Percentiles rank a stretch among this genome's conserved stretches.
Evolutionary conservation across 2,329 filamentous ascomycete species (phyloP).

Genomic region (Verticillium isaacii): DNA sequence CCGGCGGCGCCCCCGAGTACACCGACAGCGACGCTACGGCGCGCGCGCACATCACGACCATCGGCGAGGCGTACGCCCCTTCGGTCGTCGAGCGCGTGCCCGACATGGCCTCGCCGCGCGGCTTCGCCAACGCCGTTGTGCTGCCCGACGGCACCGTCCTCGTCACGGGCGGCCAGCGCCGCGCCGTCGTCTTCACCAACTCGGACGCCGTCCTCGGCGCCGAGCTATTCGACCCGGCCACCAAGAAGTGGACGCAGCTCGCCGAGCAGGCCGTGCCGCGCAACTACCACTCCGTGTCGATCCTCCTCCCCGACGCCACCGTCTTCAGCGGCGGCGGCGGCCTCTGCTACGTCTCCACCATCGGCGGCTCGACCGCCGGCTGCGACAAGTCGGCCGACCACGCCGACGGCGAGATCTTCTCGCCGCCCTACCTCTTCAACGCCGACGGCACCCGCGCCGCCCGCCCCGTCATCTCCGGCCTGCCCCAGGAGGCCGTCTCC

Average conservation of each 20-base stretch:
- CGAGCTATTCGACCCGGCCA: constrained; percentile 40
- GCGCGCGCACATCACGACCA: constrained; percentile 44
- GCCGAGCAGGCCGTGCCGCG: constrained; percentile 33
- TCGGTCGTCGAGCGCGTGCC: constrained; percentile 20
- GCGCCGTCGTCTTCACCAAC: constrained; percentile 39
- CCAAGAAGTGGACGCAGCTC: constrained; percentile 31
- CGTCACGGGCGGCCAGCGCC: constrained; percentile 40
- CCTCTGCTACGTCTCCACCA: constrained; percentile 33
- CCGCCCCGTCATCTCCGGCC: constrained; percentile 35
- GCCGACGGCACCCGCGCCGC: constrained; percentile 30
- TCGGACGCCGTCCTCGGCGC: constrained; percentile 32
- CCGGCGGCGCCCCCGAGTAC: constrained; percentile 45
- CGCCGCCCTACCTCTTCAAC: constrained; percentile 50
- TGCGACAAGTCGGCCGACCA: constrained; percentile 42
- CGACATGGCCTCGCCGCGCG: constrained; percentile 29
- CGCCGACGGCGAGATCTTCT: constrained; percentile 49
- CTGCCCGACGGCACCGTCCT: constrained; percentile 44
- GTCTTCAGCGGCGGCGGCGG: constrained; percentile 49
- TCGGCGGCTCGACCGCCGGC: constrained; percentile 18
- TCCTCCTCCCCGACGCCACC: constrained; percentile 45
- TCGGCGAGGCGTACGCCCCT: constrained; percentile 24
- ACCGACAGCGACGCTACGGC: constrained; percentile 32
- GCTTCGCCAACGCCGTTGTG: constrained; percentile 40
- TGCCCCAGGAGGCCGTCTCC: constrained; percentile 19
- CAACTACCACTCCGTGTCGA: constrained; percentile 43